Conservation (phyloP, 441 rosid genomes). For the Populus hybrid region DNA sequence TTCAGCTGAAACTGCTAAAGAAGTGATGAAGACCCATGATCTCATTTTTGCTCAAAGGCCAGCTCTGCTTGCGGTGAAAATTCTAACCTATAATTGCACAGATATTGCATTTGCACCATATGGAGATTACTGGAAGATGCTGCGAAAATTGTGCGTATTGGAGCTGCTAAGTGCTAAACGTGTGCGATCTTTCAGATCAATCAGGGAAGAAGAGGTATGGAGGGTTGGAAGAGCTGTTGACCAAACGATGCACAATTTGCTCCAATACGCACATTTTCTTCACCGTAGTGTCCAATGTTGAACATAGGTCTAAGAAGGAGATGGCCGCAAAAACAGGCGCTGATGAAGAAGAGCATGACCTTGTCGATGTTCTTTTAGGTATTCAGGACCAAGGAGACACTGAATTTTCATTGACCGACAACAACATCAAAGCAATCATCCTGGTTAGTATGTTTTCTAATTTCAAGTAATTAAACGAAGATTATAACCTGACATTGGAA, state of each 20-base stretch:
- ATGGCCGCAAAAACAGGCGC: neutral
- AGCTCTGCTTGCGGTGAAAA: neutral
- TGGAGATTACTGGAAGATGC: neutral
- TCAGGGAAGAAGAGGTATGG: neutral
- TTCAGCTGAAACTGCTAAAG: neutral
- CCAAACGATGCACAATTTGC: too few relatives aligned
- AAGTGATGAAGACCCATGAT: neutral
- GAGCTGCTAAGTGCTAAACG: neutral
- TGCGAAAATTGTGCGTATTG: neutral
- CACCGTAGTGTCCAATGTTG: too few relatives aligned
- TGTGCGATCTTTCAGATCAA: neutral
- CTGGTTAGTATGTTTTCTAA: neutral
- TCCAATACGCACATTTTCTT: too few relatives aligned
- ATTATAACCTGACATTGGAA: too few relatives aligned
- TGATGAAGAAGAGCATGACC: neutral
- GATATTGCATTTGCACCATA: constrained; percentile 1
- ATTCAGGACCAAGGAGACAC: neutral
- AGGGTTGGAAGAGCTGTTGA: too few relatives aligned
- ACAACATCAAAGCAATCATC: neutral
- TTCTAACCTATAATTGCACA: neutral
- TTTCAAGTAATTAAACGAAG: too few relatives aligned
- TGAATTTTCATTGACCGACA: neutral
- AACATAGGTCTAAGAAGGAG: neutral
- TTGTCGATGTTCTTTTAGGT: neutral
- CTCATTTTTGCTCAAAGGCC: neutral